Base-by-base conservation (phyloP, 2,329 filamentous ascomycete genomes). In the Claviceps purpurea region DNA sequence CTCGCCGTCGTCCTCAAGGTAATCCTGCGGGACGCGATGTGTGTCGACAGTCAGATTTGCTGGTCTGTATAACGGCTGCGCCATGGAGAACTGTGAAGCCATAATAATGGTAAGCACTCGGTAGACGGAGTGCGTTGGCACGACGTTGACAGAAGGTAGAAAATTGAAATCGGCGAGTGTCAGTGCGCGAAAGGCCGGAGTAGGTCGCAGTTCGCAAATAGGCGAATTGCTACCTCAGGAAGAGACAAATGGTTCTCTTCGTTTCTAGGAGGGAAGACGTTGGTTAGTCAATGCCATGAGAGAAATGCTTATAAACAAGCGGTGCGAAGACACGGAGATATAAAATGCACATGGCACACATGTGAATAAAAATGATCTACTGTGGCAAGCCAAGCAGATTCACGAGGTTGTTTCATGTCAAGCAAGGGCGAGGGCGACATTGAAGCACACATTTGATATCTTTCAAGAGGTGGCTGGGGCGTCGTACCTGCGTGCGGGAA, bases 1-100 rank as follows among this genome's bases (percentile, higher is more conserved):
- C 58, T 71, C 71, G 64, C 81, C 77, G 58, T 82, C 78, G 56
- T 82, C 78, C 54, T 82, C 78, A 62, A 79, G 80, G 69, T 73
- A 63, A 64, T 79, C 79, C 57, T 56, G 56, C 43, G 76, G 73
- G 51, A 72, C 68, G 60, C 76, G 70, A 52, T 64, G 69, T 56
- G 76, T 77, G 65, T 80, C 76, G 64, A 79, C 72, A 49, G 72
- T 71, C 62, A 79, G 64, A 58, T 71, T 69, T 56, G 70, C 67
- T 61, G 70, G 65, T 64, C 73, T 70, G 67, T 75, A 79, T 61
- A 69, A 77, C 55, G 70, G 63, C 62, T 73, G 73, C 72, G 10
- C 10, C 30, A 77, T 75, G 59, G 56, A 50, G 62, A 71, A 74
- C 63, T 71, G 66, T 61, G 74, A 73, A 65, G 72, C 74, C 75